phyloP scores from a whole-genome alignment of 805 yeast genomes.

The Sugiyamaella americana region DNA sequence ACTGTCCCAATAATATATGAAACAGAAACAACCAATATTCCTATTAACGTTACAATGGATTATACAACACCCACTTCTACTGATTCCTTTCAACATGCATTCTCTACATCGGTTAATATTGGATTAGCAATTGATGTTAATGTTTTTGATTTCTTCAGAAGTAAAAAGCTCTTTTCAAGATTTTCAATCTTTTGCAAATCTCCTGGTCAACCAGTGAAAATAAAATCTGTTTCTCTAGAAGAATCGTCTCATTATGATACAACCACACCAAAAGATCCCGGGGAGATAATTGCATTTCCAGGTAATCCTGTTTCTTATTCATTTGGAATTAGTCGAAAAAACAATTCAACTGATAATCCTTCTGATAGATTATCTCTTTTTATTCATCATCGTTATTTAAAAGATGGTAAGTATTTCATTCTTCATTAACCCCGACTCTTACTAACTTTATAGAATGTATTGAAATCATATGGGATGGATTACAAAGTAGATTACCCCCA shows the following conservation, averaged over 20 bases:
- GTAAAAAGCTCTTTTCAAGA: conserved; percentile 51
- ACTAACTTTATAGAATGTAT: conserved; percentile 7
- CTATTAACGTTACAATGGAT: conserved; percentile 24
- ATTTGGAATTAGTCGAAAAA: conserved; percentile 40
- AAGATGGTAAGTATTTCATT: conserved; percentile 19
- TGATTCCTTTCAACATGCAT: conserved; percentile 17
- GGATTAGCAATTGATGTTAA: conserved; percentile 61
- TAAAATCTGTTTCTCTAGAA: conserved; percentile 40
- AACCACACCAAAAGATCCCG: conserved; percentile 26
- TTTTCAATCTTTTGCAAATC: conserved; percentile 62
- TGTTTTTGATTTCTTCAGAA: conserved; percentile 71
- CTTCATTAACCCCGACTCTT: no score
- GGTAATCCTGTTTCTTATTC: conserved; percentile 67
- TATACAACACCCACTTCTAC: conserved; percentile 21
- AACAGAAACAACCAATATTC: conserved; percentile 20
- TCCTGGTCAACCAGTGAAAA: conserved; percentile 46
- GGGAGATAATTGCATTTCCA: conserved; percentile 44
- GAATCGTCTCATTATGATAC: conserved; percentile 34
- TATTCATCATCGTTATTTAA: conserved; percentile 20
- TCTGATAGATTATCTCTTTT: conserved; percentile 12
- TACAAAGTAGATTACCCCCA: background rate
- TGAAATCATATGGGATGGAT: background rate
- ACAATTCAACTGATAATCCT: conserved; percentile 27
- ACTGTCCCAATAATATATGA: conserved; percentile 28
- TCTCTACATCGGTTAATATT: conserved; percentile 40